Evolutionary conservation across 805 yeast genomes (phyloP).

Genomic region (Alloascoidea africana): DNA sequence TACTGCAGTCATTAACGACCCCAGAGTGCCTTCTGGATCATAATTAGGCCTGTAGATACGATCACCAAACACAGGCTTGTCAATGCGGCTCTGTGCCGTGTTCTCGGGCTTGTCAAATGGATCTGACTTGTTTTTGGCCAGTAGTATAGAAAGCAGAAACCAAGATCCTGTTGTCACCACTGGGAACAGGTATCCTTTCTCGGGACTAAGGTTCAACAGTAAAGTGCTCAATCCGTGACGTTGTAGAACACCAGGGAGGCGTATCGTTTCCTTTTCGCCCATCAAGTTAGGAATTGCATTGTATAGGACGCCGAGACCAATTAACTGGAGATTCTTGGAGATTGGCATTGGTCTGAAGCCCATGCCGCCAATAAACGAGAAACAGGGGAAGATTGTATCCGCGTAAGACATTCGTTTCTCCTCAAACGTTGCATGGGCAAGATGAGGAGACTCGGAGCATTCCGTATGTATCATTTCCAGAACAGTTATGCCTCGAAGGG

Average conservation of each 20-base stretch:
- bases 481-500: constrained; percentile 14
- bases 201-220: constrained; percentile 8
- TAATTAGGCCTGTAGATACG: constrained; percentile 13
- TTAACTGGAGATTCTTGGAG: constrained; percentile 7
- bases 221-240: constrained; percentile 14
- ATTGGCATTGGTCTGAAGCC: constrained; percentile 8
- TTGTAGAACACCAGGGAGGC: constrained; percentile 16
- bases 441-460: constrained; percentile 13
- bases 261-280: constrained; percentile 6
- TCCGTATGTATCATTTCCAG: too few relatives aligned
- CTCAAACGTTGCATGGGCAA: constrained; percentile 12
- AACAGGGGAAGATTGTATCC: constrained; percentile 16
- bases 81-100: constrained; percentile 19
- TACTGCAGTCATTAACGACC: constrained; percentile 18
- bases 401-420: constrained; percentile 12
- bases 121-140: constrained; percentile 11
- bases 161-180: constrained; percentile 13
- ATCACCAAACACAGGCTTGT: constrained; percentile 11
- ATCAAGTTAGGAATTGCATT: constrained; percentile 11
- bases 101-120: constrained; percentile 14
- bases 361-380: constrained; percentile 16
- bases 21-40: constrained; percentile 24
- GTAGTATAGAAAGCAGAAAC: constrained; percentile 12
- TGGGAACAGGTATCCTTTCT: constrained; percentile 10
- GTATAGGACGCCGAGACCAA: constrained; percentile 17